Conservation (phyloP, 176 grass and related monocot species). For the Ensete ventricosum region DNA sequence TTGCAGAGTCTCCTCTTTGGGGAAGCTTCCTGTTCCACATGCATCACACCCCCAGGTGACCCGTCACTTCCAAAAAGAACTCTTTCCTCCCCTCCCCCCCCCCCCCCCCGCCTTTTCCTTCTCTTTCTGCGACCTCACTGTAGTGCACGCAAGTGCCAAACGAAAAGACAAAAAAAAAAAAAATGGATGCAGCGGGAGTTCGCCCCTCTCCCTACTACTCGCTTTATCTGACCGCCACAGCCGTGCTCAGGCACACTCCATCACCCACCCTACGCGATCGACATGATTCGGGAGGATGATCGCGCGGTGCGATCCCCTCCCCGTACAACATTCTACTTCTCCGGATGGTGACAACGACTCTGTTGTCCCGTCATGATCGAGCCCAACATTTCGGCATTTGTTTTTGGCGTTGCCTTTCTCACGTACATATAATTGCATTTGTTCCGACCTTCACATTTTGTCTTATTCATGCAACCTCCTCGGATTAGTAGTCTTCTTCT, state of each 20-base stretch:
- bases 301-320: neutral
- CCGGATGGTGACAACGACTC: neutral
- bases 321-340: neutral
- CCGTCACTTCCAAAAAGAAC: slow-evolving; percentile 4
- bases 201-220: neutral
- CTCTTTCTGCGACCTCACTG: neutral
- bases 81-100: neutral
- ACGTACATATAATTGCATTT: too few relatives aligned
- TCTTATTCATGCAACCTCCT: too few relatives aligned
- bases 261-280: too few relatives aligned
- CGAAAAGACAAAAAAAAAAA: too few relatives aligned
- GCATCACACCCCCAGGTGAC: neutral
- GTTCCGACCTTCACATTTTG: too few relatives aligned
- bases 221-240: too few relatives aligned
- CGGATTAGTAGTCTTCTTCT: too few relatives aligned
- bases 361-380: neutral
- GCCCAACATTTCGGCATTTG: neutral
- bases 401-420: neutral
- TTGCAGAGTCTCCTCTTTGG: neutral
- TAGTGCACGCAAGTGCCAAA: neutral
- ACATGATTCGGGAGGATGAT: neutral
- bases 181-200: neutral
- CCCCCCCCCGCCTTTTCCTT: neutral
- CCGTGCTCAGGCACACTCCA: too few relatives aligned
- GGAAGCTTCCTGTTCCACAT: slow-evolving; percentile 5